Conservation (phyloP, 208 protist genomes). For the Trypanosoma mega region DNA sequence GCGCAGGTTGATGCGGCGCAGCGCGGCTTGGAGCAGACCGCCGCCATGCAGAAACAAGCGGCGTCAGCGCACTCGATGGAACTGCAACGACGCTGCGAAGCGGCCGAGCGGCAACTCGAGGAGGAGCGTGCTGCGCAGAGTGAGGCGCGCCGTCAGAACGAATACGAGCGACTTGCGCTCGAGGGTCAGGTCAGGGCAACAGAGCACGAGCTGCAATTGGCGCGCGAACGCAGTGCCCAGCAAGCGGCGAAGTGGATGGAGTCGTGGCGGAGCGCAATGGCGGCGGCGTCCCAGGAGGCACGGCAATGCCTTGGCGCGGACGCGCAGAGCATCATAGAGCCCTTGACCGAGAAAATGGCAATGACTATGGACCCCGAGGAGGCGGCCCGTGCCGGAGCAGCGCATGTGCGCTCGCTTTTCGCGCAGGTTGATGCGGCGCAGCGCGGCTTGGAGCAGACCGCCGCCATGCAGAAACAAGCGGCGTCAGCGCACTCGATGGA, state of each 20-base stretch:
- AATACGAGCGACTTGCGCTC: slow-evolving; percentile 14
- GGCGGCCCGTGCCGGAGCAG: slow-evolving; percentile 4
- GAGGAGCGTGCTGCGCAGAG: slow-evolving; percentile 4
- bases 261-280: slow-evolving; percentile 7
- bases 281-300: not conserved
- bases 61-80: not conserved
- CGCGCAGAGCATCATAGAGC: not conserved
- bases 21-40: not conserved
- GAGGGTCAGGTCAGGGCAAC: slow-evolving; percentile 9
- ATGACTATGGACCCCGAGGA: slow-evolving; percentile 7
- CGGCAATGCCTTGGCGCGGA: not conserved
- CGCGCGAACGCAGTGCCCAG: slow-evolving; percentile 1
- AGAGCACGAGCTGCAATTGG: slow-evolving; percentile 1
- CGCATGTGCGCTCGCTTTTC: slow-evolving; percentile 5
- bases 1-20: not conserved
- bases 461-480: too few species aligned
- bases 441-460: not conserved
- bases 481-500: not conserved
- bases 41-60: too few species aligned
- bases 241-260: slow-evolving; percentile 1
- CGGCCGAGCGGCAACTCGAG: slow-evolving; percentile 4
- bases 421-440: not conserved
- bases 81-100: not conserved
- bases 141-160: slow-evolving; percentile 6
- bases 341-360: not conserved